A percentile compares a stretch with the other conserved stretches of the same genome.
phyloP scores from a whole-genome alignment of 768 basidiomycete genomes.

The Leccinum olivaceopallidum region DNA sequence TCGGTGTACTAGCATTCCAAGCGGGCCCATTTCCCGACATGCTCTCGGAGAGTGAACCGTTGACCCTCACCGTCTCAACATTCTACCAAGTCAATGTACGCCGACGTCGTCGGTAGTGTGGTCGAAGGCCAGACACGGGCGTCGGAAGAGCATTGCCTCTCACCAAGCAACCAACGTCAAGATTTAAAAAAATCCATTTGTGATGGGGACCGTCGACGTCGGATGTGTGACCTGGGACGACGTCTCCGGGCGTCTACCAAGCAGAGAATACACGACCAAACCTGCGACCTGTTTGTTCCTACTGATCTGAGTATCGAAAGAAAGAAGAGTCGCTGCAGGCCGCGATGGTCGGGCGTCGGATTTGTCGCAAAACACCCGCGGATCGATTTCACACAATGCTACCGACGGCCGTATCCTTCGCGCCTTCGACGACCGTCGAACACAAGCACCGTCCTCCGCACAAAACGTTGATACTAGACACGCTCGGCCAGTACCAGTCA shows the following conservation, averaged over 20 bases:
- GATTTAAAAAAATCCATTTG: neutral
- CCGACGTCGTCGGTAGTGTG: slow-evolving; percentile 2
- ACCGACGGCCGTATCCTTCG: neutral
- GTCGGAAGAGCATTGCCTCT: neutral
- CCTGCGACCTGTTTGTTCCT: neutral
- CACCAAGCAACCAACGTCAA: neutral
- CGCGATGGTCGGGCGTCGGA: slow-evolving; percentile 11
- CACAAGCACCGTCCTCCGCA: neutral
- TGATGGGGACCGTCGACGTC: neutral
- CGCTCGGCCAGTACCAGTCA: neutral
- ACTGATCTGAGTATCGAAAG: neutral
- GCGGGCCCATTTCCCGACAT: neutral
- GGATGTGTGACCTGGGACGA: neutral
- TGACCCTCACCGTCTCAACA: neutral
- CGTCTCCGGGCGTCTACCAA: neutral
- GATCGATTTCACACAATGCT: slow-evolving; percentile 8
- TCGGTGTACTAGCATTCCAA: slow-evolving; percentile 1
- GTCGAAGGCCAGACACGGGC: neutral
- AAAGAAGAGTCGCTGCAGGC: neutral
- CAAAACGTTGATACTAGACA: neutral
- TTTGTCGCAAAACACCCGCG: slow-evolving; percentile 7
- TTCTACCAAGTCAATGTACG: neutral
- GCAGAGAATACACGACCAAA: slow-evolving; percentile 5
- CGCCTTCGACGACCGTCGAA: neutral
- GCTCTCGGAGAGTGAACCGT: neutral